Evolutionary conservation across 2,329 filamentous ascomycete species (phyloP), one percentile per base, ranked within the genome.

Genomic region (Diaporthe batatas): DNA sequence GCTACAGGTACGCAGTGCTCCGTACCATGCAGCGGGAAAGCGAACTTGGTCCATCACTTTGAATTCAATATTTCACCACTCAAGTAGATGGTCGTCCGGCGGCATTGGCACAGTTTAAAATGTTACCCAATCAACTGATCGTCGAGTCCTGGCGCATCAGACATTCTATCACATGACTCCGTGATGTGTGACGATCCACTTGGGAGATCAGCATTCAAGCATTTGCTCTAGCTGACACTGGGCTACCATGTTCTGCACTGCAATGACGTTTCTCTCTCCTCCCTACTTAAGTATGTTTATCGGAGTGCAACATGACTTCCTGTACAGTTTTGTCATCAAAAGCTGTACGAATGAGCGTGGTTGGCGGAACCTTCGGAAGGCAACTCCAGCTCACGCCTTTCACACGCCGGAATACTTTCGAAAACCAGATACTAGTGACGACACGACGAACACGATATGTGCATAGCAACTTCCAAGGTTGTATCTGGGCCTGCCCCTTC

Each of bases 151-250:
- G 39, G 23, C 14, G 1, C 23, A 29, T 44, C 57, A 23, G 16
- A 49, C 3, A 14, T 34, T 23, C 23, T 42, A 64, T 64, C 59
- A 64, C 59, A 49, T 64, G 59, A 64, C 39, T 29, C 59, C 23
- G 2, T 64, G 42, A 42, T 64, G 25, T 18, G 5, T 34, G 42
- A 6, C 42, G 58, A 64, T 64, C 58, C n/a, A 21, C 10, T 25
- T 25, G 59, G 42, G 29, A 49, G 59, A 64, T 64, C 59, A 49
- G 39, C 59, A 34, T 49, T 14, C 25, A 34, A 42, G 39, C 14
- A 42, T 42, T 42, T 34, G 6, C 10, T 39, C 23, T 12, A 12
- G 47, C 12, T 32, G 42, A 18, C 25, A 34, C 23, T 12, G 21
- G 6, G 6, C 6, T 8, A 11, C 23, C 14, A 1, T 14, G 2